A percentile compares a stretch with the other conserved stretches of the same genome.
Conservation (phyloP, 2,329 filamentous ascomycete genomes). For the Colletotrichum higginsianum region DNA sequence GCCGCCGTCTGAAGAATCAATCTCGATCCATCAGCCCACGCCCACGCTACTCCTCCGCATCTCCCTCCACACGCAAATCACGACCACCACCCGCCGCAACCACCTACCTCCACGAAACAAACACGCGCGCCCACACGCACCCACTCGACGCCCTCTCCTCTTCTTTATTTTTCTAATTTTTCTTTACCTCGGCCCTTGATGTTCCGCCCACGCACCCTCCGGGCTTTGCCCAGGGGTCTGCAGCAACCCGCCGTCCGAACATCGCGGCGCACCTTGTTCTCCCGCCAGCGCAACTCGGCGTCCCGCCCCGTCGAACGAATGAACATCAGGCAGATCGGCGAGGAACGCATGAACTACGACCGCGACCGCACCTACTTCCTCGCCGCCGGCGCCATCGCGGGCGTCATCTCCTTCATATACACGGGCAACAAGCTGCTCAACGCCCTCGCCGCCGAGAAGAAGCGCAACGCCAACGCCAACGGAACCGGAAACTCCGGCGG, state of each 20-base stretch:
- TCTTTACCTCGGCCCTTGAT: constrained; percentile 42
- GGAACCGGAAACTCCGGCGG: background rate
- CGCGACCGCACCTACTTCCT: constrained; percentile 67
- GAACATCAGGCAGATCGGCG: constrained; percentile 64
- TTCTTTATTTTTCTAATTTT: too few relatives aligned
- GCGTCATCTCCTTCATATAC: constrained; percentile 65
- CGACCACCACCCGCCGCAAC: background rate
- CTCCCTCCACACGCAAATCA: constrained; percentile 2
- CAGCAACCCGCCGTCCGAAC: constrained; percentile 35
- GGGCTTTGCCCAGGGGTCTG: constrained; percentile 46
- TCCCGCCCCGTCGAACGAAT: constrained; percentile 62
- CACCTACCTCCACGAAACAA: background rate
- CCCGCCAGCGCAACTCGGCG: constrained; percentile 44
- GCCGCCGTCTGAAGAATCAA: constrained; percentile 34
- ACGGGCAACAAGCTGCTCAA: constrained; percentile 67
- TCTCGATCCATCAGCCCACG: constrained; percentile 32
- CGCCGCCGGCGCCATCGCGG: constrained; percentile 64
- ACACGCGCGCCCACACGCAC: background rate
- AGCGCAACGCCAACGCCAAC: constrained; percentile 43
- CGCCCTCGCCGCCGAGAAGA: constrained; percentile 54
- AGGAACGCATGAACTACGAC: constrained; percentile 65
- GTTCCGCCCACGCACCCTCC: constrained; percentile 49
- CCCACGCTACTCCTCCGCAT: background rate
- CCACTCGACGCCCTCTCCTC: too few relatives aligned
- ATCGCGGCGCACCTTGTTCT: constrained; percentile 54